Percentiles rank a stretch among this genome's conserved stretches.
Conservation (phyloP, 176 grass and related monocot species). For the Cenchrus americanus region DNA sequence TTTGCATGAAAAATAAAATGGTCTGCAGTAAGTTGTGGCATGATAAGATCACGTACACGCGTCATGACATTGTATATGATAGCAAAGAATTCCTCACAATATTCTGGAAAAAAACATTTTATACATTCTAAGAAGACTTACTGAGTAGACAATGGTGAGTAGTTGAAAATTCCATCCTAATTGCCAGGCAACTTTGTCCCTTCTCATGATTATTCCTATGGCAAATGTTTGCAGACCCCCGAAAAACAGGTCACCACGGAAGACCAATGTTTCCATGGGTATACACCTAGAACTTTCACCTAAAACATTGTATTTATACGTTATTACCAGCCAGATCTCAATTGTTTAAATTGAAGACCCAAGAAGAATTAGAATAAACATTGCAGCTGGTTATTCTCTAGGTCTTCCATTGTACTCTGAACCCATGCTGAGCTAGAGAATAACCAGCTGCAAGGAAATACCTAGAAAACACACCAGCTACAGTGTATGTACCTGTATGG, state of each 20-base stretch:
- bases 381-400: too few relatives aligned
- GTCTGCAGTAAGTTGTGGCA: background rate
- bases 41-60: background rate
- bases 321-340: background rate
- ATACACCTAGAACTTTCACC: constrained; percentile 19
- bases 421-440: too few relatives aligned
- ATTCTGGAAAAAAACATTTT: background rate
- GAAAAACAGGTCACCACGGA: constrained; percentile 2
- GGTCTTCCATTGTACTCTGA: too few relatives aligned
- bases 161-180: constrained; percentile 27
- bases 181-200: constrained; percentile 13
- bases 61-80: background rate
- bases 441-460: too few relatives aligned
- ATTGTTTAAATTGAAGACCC: background rate
- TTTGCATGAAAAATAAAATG: background rate
- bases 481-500: background rate
- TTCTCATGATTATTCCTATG: constrained; percentile 1
- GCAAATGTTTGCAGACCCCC: constrained; percentile 18
- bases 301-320: background rate
- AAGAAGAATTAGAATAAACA: background rate
- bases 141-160: background rate
- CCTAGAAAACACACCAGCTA: too few relatives aligned
- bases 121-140: background rate
- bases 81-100: background rate
- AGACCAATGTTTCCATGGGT: constrained; percentile 32